These are phyloP conservation scores for Bimuria novae-zelandiae DNA, from an alignment of 2,329 filamentous ascomycete genomes.

Conservation along the genomic window DNA sequence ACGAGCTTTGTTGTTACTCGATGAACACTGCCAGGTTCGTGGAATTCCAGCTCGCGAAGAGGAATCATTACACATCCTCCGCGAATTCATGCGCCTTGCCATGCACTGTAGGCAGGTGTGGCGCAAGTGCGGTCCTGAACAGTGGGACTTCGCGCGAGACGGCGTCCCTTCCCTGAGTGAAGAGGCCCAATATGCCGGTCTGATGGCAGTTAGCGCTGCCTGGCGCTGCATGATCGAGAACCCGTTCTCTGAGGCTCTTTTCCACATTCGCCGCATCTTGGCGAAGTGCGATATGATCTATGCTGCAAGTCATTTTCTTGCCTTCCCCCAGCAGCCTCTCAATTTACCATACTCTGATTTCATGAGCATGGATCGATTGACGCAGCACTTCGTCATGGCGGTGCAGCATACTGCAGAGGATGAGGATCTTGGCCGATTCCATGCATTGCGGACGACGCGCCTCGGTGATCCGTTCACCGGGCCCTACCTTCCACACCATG, in stretches of 20 bases:
- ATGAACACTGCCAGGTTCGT: too few relatives aligned
- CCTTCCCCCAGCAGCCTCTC: not conserved
- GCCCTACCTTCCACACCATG: not conserved
- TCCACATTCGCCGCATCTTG: not conserved
- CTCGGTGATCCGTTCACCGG: not conserved
- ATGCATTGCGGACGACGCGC: not conserved
- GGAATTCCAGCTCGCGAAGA: not conserved
- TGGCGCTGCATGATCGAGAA: not conserved
- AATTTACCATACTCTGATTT: not conserved
- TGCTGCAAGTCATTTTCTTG: not conserved
- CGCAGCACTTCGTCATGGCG: not conserved
- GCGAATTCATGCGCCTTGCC: conserved; percentile 2
- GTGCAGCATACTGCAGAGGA: not conserved
- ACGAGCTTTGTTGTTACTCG: not conserved
- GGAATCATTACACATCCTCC: not conserved
- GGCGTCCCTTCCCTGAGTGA: not conserved
- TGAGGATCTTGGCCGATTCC: not conserved
- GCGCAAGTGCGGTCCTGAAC: not conserved
- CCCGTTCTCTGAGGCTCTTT: not conserved
- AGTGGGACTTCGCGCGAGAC: not conserved
- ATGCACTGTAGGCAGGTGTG: not conserved
- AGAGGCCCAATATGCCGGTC: not conserved
- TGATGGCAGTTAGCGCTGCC: not conserved
- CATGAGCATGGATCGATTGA: not conserved
- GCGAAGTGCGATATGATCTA: not conserved